Percentiles rank a stretch among this genome's conserved stretches.
Conservation (phyloP, 345 rosid species). For the Crucihimalaya himalaica region DNA sequence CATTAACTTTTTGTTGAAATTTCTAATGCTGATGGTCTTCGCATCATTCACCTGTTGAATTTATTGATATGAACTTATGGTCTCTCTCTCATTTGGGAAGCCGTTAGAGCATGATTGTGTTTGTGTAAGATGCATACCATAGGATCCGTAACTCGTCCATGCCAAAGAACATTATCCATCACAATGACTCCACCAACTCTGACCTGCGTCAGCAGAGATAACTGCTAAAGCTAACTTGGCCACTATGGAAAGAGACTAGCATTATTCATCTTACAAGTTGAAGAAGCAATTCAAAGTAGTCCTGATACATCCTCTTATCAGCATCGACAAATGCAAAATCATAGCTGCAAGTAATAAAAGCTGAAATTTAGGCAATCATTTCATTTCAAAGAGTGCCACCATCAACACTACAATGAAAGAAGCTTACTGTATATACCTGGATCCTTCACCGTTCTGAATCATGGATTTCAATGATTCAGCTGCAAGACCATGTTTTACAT, state of each 20-base stretch:
- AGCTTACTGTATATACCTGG: conserved; percentile 53
- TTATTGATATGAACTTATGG: conserved; percentile 9
- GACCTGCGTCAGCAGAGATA: conserved; percentile 52
- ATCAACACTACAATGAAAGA: background rate
- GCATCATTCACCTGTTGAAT: conserved; percentile 67
- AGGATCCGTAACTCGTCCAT: conserved; percentile 87
- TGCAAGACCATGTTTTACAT: conserved; percentile 72
- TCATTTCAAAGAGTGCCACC: conserved; percentile 1
- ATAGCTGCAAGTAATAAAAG: conserved; percentile 51
- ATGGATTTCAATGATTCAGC: conserved; percentile 62
- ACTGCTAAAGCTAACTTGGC: background rate
- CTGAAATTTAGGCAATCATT: background rate
- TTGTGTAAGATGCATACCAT: conserved; percentile 46
- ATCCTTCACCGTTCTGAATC: conserved; percentile 70
- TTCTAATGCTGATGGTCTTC: conserved; percentile 72
- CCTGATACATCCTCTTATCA: conserved; percentile 90
- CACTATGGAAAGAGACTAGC: background rate
- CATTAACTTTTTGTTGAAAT: conserved; percentile 68
- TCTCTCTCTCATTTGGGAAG: background rate
- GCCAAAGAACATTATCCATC: conserved; percentile 96
- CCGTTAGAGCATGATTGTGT: background rate
- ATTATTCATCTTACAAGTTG: conserved; percentile 59
- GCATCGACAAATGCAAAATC: conserved; percentile 99
- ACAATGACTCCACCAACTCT: conserved; percentile 82
- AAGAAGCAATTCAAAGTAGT: conserved; percentile 80